A percentile compares a stretch with the other conserved stretches of the same genome.
phyloP scores from a whole-genome alignment of 768 basidiomycete genomes.

The Tephrocybe sp. region DNA sequence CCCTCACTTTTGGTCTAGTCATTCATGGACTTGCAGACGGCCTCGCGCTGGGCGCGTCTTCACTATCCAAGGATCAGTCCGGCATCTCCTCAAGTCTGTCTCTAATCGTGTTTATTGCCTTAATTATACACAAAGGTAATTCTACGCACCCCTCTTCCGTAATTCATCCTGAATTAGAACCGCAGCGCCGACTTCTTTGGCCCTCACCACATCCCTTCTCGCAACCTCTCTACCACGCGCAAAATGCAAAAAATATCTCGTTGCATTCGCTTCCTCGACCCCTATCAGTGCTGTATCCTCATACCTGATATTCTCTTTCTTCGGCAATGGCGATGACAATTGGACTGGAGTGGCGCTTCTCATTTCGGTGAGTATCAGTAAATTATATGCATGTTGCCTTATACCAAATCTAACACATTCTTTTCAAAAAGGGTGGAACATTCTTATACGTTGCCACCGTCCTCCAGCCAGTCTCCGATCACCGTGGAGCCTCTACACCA shows the following conservation, averaged over 20 bases:
- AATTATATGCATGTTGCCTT: background rate
- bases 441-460: slow-evolving; percentile 95
- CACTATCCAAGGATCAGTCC: slow-evolving; percentile 34
- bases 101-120: slow-evolving; percentile 85
- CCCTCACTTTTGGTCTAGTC: slow-evolving; percentile 83
- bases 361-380: slow-evolving; percentile 66
- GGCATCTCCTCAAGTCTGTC: slow-evolving; percentile 54
- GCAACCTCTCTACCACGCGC: slow-evolving; percentile 65
- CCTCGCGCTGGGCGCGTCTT: slow-evolving; percentile 84
- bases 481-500: slow-evolving; percentile 30
- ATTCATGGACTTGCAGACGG: slow-evolving; percentile 93
- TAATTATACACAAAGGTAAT: slow-evolving; percentile 87
- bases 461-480: slow-evolving; percentile 71
- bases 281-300: slow-evolving; percentile 82
- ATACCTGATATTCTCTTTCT: slow-evolving; percentile 61
- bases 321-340: slow-evolving; percentile 45
- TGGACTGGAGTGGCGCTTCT: slow-evolving; percentile 81
- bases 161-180: background rate
- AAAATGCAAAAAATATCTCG: slow-evolving; percentile 73
- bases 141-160: background rate
- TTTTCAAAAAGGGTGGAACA: slow-evolving; percentile 76
- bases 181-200: slow-evolving; percentile 87
- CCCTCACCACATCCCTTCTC: slow-evolving; percentile 84
- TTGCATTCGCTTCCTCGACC: slow-evolving; percentile 81
- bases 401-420: background rate